A percentile compares a stretch with the other conserved stretches of the same genome.
These are phyloP conservation scores for Globisporangium irregulare DNA, from an alignment of 352 stramenopile species.

Conservation along the genomic window DNA sequence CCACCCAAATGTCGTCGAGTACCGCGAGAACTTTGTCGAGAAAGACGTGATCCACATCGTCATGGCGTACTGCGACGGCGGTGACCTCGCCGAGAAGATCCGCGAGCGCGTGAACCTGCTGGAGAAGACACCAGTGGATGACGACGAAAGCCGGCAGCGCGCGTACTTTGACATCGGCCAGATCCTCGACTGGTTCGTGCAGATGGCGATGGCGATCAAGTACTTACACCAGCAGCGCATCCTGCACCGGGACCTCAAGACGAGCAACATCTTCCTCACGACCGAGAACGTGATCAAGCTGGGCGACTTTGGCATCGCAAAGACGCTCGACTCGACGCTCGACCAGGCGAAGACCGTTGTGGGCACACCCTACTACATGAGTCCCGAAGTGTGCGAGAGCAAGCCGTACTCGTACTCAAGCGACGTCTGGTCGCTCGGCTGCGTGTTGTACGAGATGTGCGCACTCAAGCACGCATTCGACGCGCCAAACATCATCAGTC, in stretches of 20 bases:
- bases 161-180: slow-evolving; percentile 59
- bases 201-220: slow-evolving; percentile 93
- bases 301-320: slow-evolving; percentile 93
- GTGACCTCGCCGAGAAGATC: slow-evolving; percentile 71
- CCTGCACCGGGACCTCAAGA: slow-evolving; percentile 94
- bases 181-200: slow-evolving; percentile 90
- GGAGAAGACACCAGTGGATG: slow-evolving; percentile 18
- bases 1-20: slow-evolving; percentile 94
- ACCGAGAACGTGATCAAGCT: slow-evolving; percentile 87
- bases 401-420: slow-evolving; percentile 91
- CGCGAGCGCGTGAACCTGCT: slow-evolving; percentile 40
- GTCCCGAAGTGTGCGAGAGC: slow-evolving; percentile 91
- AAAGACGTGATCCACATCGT: slow-evolving; percentile 90
- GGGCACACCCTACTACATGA: slow-evolving; percentile 94
- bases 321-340: slow-evolving; percentile 77
- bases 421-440: slow-evolving; percentile 93
- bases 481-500: slow-evolving; percentile 74
- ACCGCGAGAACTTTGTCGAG: slow-evolving; percentile 89
- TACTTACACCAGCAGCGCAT: slow-evolving; percentile 92
- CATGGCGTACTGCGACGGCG: slow-evolving; percentile 95
- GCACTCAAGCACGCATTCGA: slow-evolving; percentile 85
- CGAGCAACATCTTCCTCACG: slow-evolving; percentile 92
- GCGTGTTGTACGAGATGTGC: slow-evolving; percentile 89
- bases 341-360: slow-evolving; percentile 89
- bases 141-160: slow-evolving; percentile 16